Percentiles rank a stretch among this genome's conserved stretches.
These are phyloP conservation scores for Boletus reticulatus DNA, from an alignment of 768 basidiomycete genomes.

Conservation along the genomic window DNA sequence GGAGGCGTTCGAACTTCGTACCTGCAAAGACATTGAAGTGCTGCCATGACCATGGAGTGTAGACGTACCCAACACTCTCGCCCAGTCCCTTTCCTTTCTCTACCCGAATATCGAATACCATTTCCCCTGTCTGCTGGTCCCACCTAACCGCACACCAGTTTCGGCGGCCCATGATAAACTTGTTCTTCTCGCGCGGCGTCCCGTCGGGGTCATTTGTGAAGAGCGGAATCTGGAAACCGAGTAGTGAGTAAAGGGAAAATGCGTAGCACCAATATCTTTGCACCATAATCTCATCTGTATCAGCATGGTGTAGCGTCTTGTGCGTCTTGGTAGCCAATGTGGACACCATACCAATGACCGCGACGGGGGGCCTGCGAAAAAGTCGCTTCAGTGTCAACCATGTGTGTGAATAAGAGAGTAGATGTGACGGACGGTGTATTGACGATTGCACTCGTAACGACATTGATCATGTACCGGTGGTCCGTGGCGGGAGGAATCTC, in stretches of 20 bases:
- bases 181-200: slow-evolving; percentile 59
- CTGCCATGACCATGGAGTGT: not conserved
- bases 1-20: slow-evolving; percentile 44
- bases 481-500: slow-evolving; percentile 55
- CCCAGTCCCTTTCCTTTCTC: slow-evolving; percentile 84
- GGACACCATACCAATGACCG: slow-evolving; percentile 79
- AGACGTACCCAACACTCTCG: slow-evolving; percentile 69
- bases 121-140: slow-evolving; percentile 54
- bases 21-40: slow-evolving; percentile 26
- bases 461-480: slow-evolving; percentile 87
- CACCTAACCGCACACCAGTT: slow-evolving; percentile 82
- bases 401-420: not conserved
- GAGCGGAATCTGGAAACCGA: slow-evolving; percentile 58
- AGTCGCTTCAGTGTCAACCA: not conserved
- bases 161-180: slow-evolving; percentile 81
- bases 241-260: not conserved
- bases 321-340: slow-evolving; percentile 78
- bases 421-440: slow-evolving; percentile 77
- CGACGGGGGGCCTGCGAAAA: slow-evolving; percentile 52
- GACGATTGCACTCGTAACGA: slow-evolving; percentile 91
- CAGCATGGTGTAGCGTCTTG: slow-evolving; percentile 74
- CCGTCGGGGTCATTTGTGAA: slow-evolving; percentile 81
- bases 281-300: slow-evolving; percentile 91
- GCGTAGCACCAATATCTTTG: not conserved
- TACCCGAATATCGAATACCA: slow-evolving; percentile 82